Evolutionary conservation across 1,284 basidiomycete genomes (phyloP).

Genomic region (Volvariella surrecta): DNA sequence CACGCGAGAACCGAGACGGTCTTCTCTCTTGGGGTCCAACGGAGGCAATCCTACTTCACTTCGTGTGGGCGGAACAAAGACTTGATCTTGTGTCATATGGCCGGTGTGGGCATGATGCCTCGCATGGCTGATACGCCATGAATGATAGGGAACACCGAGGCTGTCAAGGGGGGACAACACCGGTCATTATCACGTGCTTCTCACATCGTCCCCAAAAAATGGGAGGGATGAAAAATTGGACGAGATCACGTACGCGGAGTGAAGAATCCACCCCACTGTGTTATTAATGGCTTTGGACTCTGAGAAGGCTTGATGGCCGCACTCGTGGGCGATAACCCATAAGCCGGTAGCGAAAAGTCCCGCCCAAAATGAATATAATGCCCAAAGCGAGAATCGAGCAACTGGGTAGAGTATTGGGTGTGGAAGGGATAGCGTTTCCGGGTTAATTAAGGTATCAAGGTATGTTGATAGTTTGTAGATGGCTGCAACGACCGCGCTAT

Average conservation of each 20-base stretch:
- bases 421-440: constrained; percentile 49
- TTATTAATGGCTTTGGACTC: constrained; percentile 93
- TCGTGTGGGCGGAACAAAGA: constrained; percentile 90
- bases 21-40: constrained; percentile 61
- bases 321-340: constrained; percentile 91
- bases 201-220: constrained; percentile 9
- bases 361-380: constrained; percentile 73
- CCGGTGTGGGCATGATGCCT: constrained; percentile 96
- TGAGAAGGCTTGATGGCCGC: constrained; percentile 97
- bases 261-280: constrained; percentile 88
- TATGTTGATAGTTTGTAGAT: constrained; percentile 67
- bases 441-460: constrained; percentile 59
- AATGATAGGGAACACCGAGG: constrained; percentile 95
- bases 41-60: constrained; percentile 59
- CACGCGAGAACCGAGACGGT: constrained; percentile 62
- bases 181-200: constrained; percentile 21
- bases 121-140: constrained; percentile 95
- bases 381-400: constrained; percentile 70
- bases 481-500: constrained; percentile 60
- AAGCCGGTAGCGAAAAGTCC: constrained; percentile 90
- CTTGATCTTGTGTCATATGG: constrained; percentile 95
- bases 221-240: constrained; percentile 12
- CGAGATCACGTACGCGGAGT: constrained; percentile 62
- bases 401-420: constrained; percentile 56
- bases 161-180: constrained; percentile 26